Conservation (phyloP, 2,329 filamentous ascomycete genomes). For the Fusarium chlamydosporum region DNA sequence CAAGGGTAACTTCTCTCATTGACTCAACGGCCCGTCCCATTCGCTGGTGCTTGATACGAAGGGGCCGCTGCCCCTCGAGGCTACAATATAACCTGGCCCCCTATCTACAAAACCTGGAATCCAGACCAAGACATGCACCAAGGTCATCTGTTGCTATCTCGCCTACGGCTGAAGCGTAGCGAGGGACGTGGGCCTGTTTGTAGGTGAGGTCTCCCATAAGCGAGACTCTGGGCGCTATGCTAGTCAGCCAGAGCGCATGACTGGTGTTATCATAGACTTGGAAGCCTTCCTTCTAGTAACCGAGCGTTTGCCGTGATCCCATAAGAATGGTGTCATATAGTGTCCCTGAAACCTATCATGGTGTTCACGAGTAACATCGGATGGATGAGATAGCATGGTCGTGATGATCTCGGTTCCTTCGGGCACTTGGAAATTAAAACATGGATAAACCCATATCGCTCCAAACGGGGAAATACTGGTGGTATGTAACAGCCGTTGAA, state of each 20-base stretch:
- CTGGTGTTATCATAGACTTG: constrained; percentile 17
- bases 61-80: constrained; percentile 32
- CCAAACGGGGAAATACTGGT: constrained; percentile 2
- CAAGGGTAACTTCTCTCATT: constrained; percentile 4
- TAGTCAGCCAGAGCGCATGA: constrained; percentile 16
- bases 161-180: constrained; percentile 19
- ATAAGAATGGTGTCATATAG: constrained; percentile 36
- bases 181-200: constrained; percentile 8
- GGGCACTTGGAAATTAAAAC: constrained; percentile 11
- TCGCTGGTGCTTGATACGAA: constrained; percentile 45
- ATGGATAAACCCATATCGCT: neutral
- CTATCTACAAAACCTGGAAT: constrained; percentile 26
- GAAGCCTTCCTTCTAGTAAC: constrained; percentile 22
- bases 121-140: constrained; percentile 41
- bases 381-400: constrained; percentile 11
- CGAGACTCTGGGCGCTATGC: constrained; percentile 36
- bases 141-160: constrained; percentile 42
- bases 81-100: constrained; percentile 22
- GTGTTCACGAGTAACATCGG: constrained; percentile 18
- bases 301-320: constrained; percentile 10
- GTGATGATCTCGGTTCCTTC: constrained; percentile 40
- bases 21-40: constrained; percentile 41
- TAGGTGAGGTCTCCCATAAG: constrained; percentile 17
- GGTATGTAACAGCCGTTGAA: constrained; percentile 21
- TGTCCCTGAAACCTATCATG: neutral